Conservation (phyloP, 169 alveolate species). For the Eimeria zaria region DNA sequence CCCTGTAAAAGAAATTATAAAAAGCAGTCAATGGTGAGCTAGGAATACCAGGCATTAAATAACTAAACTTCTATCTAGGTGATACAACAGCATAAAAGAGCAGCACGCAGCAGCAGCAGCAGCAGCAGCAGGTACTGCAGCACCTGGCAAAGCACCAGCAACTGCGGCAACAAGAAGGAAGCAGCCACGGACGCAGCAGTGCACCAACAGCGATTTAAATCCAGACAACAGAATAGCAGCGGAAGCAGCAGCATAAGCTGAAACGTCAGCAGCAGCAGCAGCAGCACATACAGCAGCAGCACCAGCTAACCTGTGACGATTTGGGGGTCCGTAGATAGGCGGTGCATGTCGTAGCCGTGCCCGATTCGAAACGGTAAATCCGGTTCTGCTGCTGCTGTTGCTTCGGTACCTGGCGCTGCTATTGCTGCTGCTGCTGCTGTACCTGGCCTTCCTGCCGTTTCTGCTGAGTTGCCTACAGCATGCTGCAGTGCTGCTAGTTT, state of each 20-base stretch:
- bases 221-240: neutral
- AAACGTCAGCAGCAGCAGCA: neutral
- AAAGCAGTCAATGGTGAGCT: too few relatives aligned
- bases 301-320: constrained; percentile 74
- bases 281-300: neutral
- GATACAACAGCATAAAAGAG: too few relatives aligned
- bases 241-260: neutral
- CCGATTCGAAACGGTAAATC: constrained; percentile 82
- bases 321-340: constrained; percentile 83
- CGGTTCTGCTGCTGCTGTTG: constrained; percentile 46
- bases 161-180: neutral
- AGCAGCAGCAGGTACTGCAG: neutral
- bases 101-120: neutral
- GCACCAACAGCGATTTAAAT: neutral
- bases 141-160: neutral
- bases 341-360: constrained; percentile 91
- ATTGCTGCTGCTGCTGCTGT: neutral
- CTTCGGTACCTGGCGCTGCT: neutral
- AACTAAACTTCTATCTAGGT: too few relatives aligned
- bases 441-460: neutral
- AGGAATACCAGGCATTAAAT: too few relatives aligned
- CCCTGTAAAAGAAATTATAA: too few relatives aligned
- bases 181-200: constrained; percentile 18
- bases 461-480: neutral
- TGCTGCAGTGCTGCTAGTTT: neutral